Percentiles rank a stretch among this genome's conserved stretches.
phyloP scores from a whole-genome alignment of 805 yeast genomes.

The Candida succiphila region DNA sequence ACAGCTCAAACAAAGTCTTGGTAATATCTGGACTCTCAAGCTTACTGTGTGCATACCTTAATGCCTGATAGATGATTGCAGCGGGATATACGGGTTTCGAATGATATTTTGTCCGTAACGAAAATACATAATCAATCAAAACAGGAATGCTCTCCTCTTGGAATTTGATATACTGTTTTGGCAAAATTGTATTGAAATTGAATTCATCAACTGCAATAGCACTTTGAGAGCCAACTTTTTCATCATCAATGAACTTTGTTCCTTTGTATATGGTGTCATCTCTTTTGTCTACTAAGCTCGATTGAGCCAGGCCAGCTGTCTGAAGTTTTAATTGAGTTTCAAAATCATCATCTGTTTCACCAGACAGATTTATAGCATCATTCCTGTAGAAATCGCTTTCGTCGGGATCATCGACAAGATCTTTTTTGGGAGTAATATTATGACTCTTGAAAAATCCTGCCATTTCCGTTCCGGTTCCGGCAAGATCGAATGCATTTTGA shows the following conservation, averaged over 20 bases:
- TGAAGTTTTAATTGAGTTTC: conserved; percentile 30
- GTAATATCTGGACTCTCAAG: conserved; percentile 47
- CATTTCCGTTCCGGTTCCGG: conserved; percentile 46
- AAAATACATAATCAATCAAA: conserved; percentile 37
- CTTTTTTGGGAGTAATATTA: conserved; percentile 21
- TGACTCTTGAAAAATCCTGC: conserved; percentile 50
- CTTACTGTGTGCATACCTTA: conserved; percentile 56
- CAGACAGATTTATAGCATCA: conserved; percentile 6
- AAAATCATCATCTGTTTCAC: conserved; percentile 12
- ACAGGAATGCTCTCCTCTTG: conserved; percentile 46
- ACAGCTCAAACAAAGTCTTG: conserved; percentile 47
- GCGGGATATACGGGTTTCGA: conserved; percentile 55
- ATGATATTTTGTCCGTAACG: conserved; percentile 32
- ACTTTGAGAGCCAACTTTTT: conserved; percentile 19
- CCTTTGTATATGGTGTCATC: conserved; percentile 11
- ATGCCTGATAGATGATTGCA: conserved; percentile 55
- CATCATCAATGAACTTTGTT: conserved; percentile 20
- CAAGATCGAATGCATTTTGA: conserved; percentile 47
- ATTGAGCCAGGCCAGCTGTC: conserved; percentile 23
- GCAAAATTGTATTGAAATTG: conserved; percentile 44
- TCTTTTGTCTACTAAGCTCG: conserved; percentile 8
- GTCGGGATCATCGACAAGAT: conserved; percentile 1
- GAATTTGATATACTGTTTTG: conserved; percentile 53
- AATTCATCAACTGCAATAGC: conserved; percentile 22
- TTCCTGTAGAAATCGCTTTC: conserved; percentile 8